Evolutionary conservation across 306 rosid species (phyloP).

Genomic region (Pyrus pyrifolia): DNA sequence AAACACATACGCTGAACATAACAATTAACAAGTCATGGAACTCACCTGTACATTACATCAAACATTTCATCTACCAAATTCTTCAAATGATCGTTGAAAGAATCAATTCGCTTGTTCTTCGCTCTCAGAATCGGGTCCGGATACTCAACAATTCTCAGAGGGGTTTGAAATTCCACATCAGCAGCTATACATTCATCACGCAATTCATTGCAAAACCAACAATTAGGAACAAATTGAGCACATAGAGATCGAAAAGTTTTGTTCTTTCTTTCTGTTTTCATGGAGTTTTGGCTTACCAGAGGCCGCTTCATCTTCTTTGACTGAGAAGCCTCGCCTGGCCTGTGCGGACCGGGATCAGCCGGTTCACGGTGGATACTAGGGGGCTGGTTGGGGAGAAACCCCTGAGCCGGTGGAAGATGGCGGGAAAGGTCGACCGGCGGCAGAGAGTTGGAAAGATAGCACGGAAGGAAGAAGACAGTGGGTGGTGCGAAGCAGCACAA

Average conservation of each 20-base stretch:
- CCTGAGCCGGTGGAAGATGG: constrained; percentile 19
- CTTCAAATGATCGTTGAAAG: constrained; percentile 66
- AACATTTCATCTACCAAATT: constrained; percentile 79
- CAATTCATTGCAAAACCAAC: not conserved
- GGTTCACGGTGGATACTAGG: constrained; percentile 13
- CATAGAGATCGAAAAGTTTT: not conserved
- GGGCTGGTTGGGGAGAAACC: constrained; percentile 16
- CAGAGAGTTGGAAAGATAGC: constrained; percentile 17
- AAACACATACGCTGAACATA: too few relatives aligned
- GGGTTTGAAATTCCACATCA: constrained; percentile 64
- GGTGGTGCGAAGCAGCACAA: constrained; percentile 23
- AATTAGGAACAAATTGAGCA: not conserved
- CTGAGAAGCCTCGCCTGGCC: constrained; percentile 46
- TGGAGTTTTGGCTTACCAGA: constrained; percentile 32
- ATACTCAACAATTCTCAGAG: constrained; percentile 61
- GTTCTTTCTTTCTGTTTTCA: not conserved
- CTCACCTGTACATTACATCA: constrained; percentile 87
- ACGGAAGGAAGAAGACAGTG: constrained; percentile 4
- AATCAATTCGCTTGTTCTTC: constrained; percentile 58
- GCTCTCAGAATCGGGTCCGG: constrained; percentile 71
- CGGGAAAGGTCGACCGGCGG: constrained; percentile 24
- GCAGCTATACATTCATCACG: constrained; percentile 29
- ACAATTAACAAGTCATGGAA: not conserved
- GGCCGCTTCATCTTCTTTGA: constrained; percentile 51
- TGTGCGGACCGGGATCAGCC: constrained; percentile 25